Conservation (phyloP, 306 rosid genomes). For the Medicago truncatula region DNA sequence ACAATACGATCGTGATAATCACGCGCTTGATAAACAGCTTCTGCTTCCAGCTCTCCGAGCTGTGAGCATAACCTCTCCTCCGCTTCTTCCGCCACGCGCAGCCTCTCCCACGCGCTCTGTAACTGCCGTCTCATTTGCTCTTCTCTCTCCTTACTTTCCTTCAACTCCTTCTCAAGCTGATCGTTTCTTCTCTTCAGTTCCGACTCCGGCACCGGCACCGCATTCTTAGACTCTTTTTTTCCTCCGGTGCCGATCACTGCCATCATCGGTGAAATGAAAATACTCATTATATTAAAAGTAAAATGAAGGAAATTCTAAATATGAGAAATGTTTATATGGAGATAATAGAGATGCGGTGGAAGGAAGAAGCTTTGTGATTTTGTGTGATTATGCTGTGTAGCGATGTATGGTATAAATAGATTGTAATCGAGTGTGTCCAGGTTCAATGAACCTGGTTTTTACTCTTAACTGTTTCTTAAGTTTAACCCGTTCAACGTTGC, state of each 20-base stretch:
- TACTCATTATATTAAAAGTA: not conserved
- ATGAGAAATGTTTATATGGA: not conserved
- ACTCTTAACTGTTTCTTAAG: not conserved
- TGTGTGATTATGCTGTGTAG: not conserved
- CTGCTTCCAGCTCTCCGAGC: slow-evolving; percentile 90
- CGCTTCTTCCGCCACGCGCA: slow-evolving; percentile 83
- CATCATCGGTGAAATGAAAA: slow-evolving; percentile 41
- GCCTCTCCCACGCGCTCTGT: slow-evolving; percentile 59
- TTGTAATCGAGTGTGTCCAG: slow-evolving; percentile 36
- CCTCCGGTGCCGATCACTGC: slow-evolving; percentile 43
- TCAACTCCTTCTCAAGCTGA: slow-evolving; percentile 74
- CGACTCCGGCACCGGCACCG: slow-evolving; percentile 15
- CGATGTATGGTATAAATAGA: slow-evolving; percentile 40
- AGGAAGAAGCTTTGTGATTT: not conserved
- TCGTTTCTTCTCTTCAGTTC: slow-evolving; percentile 66
- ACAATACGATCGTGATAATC: slow-evolving; percentile 61
- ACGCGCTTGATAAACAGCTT: slow-evolving; percentile 77
- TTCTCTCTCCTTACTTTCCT: slow-evolving; percentile 73
- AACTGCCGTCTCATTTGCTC: slow-evolving; percentile 65
- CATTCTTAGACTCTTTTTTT: not conserved
- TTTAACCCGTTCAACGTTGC: not conserved
- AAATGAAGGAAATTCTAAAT: not conserved
- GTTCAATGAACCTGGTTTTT: slow-evolving; percentile 49
- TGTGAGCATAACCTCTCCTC: slow-evolving; percentile 95
- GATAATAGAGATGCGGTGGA: slow-evolving; percentile 8